Evolutionary conservation across 768 basidiomycete genomes (phyloP), one percentile per base, ranked within the genome.

Genomic region (Stropharia rugosoannulata): DNA sequence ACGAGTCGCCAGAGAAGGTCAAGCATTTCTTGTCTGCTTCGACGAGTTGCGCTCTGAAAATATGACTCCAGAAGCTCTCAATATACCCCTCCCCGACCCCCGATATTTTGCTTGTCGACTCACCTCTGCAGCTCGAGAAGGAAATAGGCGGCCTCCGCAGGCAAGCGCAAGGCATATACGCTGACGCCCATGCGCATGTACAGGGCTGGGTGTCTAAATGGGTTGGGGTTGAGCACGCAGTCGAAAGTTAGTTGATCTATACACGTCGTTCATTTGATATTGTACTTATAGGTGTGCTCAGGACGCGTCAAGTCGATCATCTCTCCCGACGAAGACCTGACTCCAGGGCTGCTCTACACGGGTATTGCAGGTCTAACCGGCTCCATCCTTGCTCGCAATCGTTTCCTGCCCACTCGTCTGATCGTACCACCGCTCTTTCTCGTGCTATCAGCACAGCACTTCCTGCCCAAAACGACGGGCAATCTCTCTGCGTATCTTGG

Each of bases 321-420:
- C 12, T 86, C 92, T 0, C 80, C 86, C 0, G 78, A 88, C 51
- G 96, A 98, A 72, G 77, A 86, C 1, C 82, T 97, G 27, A 93
- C 87, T 9, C 95, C 95, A 1, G 93, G 90, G n/a, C 65, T 89
- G 4, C 85, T 98, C 51, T 98, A 96, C 75, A 88, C 92, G 44
- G 92, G 93, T 47, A 81, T 98, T 47, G 86, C 93, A 2, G 85
- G 93, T 12, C 84, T 98, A 46, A 89, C 90, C 3, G 93, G 90
- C 1, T 94, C 94, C 54, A 87, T 98, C 63, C 62, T 98, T 54
- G 84, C 90, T 0, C 87, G 95, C 41, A 89, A 88, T 61, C 86
- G 95, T 59, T 66, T 75, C 50, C 72, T 95, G 51, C 78, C 85
- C 32, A 73, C 84, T 5, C 89, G 96, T 16, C 62, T 89, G 49